Base-by-base conservation (phyloP, 1,139 yeast species). In the Hansenula anomala region DNA sequence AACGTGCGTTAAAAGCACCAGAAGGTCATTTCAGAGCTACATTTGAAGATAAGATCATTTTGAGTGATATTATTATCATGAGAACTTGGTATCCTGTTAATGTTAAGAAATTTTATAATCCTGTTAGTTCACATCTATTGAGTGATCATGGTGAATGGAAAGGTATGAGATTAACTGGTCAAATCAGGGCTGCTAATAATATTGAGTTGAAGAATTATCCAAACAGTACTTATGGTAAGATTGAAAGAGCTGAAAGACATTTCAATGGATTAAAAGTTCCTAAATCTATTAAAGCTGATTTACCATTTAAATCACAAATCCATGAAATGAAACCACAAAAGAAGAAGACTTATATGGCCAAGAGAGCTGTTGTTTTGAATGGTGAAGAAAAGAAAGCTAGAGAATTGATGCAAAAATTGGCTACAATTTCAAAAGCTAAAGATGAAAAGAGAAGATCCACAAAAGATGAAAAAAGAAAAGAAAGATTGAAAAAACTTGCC, bases 11-110 rank as follows among this genome's bases (percentile, higher is more conserved):
- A 46, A 77, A 96, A 8, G 85, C 85, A 51, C 97, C 97, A 0
- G 97, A 90, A 44, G 99, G 99, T n/a, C 82, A 86, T 60, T 94
- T 76, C 69, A 78, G 99, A 60, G 98, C 98, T n/a, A 82, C 97
- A 1, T 94, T 94, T 63, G 99, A 94, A 63, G 99, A 94, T 60
- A 92, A 90, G 65, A 77, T 92, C 29, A 72, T 90, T 45, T 75
- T 92, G 83, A 65, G 95, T 46, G 98, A 92, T 61, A 85, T 87
- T 37, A 75, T 94, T 13, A 83, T 92, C 53, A 67, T 94, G 59
- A 82, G 96, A 60, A 92, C 97, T 2, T 94, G 98, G 98, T 90
- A 89, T 60, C 97, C 97, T 2, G 94, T 94, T 34, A 78, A 78
- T 50, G 86, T 94, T 14, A 84, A 92, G 60, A 80, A 80, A 59